Base-by-base conservation (phyloP, 441 rosid genomes). In the Euphorbia schlechtendalii region DNA sequence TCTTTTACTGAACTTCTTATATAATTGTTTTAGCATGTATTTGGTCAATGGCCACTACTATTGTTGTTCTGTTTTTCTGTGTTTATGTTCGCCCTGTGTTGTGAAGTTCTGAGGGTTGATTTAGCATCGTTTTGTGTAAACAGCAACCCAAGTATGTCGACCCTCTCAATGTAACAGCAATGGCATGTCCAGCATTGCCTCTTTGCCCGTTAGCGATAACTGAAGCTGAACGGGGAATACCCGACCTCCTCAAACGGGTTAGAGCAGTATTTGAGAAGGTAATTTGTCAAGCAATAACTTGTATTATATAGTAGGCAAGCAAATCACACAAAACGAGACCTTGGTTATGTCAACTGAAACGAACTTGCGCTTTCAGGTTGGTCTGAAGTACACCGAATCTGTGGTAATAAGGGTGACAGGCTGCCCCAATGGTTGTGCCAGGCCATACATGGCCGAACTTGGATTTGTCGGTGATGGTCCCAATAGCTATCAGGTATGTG, bases 181-280 rank as follows among this genome's bases (percentile, higher is more conserved):
- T 94, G 99, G 99, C 99, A 54, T 94, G 99, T 71, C 97, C 99
- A 55, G 92, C 99, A 67, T 86, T 94, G 27, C 99, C 99, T n/a
- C 84, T 94, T 64, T 94, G 99, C 75, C 92, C 99, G 8, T 67
- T 94, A 54, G 99, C 99, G 55, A 90, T 94, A 79, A 94, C 97
- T 54, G 99, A 94, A 81, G 99, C 99, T 65, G 99, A 94, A 73
- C 85, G 99, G 0, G 99, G 97, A 71, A 87, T 89, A 66, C 99
- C 99, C 40, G 92, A 81, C 73, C 76, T 94, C 61, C 90, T 94
- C 55, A 90, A 94, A 78, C 81, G 97, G 45, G 88, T 91, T 61
- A 81, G 99, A 73, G 82, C 96, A 45, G 86, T 91, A 66, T 94
- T 94, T 74, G 98, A 94, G 74, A 94, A 89, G 96, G 99, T 90